These are phyloP conservation scores for Articulospora tetracladia DNA, from an alignment of 495 filamentous ascomycete species.

Conservation along the genomic window DNA sequence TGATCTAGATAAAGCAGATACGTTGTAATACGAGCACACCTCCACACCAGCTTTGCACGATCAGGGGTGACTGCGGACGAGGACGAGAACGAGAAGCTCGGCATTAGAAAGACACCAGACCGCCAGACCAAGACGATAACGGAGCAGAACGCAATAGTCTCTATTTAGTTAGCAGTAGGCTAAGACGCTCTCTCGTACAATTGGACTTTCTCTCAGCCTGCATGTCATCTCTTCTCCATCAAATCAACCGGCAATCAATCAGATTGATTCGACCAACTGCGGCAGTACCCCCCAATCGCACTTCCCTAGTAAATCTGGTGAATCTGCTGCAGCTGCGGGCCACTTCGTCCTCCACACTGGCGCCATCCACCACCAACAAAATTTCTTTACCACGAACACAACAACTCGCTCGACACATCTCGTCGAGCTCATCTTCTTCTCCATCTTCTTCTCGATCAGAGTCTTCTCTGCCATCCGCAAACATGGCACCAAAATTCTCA, in stretches of 20 bases:
- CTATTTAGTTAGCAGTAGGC: neutral
- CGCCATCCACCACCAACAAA: conserved; percentile 36
- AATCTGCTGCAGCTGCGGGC: neutral
- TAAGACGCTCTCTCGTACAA: neutral
- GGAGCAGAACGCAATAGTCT: neutral
- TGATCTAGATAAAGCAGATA: too few species aligned
- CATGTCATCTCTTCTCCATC: neutral
- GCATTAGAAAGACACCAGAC: neutral
- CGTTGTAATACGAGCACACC: too few species aligned
- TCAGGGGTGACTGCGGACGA: neutral
- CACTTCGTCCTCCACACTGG: conserved; percentile 19
- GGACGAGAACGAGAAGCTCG: neutral
- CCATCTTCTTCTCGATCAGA: conserved; percentile 12
- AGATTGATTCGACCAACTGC: neutral
- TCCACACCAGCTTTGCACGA: too few species aligned
- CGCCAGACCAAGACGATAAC: neutral
- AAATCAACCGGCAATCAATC: neutral
- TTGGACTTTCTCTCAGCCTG: neutral
- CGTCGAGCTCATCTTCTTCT: conserved; percentile 31
- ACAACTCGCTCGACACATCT: conserved; percentile 53
- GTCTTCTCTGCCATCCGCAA: conserved; percentile 20
- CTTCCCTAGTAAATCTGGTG: too few species aligned
- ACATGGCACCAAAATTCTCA: conserved; percentile 57
- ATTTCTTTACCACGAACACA: conserved; percentile 41
- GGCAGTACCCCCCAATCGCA: too few species aligned